phyloP scores from a whole-genome alignment of 1,139 yeast genomes.

The Schwanniomyces etchellsii region DNA sequence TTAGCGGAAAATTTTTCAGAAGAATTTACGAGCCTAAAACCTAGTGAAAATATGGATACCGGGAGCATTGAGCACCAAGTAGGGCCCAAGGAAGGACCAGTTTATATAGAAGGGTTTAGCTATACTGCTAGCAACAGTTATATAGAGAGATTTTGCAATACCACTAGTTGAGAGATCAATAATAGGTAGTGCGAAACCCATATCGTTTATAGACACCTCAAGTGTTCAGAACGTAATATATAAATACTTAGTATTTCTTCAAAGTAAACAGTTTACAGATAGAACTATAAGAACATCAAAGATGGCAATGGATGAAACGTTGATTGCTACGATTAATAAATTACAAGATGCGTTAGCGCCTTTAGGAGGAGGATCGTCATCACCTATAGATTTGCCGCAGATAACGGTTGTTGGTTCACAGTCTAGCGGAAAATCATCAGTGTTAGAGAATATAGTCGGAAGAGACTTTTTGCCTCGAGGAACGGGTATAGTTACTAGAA shows the following conservation, averaged over 20 bases:
- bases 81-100: too few relatives aligned
- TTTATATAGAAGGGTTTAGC: conserved; percentile 23
- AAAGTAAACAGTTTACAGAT: background rate
- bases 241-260: too few relatives aligned
- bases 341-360: conserved; percentile 94
- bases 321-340: conserved; percentile 87
- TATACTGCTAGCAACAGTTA: conserved; percentile 26
- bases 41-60: conserved; percentile 16
- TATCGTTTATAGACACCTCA: too few relatives aligned
- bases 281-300: conserved; percentile 1
- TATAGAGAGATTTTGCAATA: conserved; percentile 12
- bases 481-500: conserved; percentile 91
- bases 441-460: conserved; percentile 89
- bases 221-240: too few relatives aligned
- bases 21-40: conserved; percentile 23
- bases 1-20: conserved; percentile 29
- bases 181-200: conserved; percentile 4
- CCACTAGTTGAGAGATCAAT: background rate
- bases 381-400: conserved; percentile 90
- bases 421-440: conserved; percentile 91
- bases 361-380: conserved; percentile 77
- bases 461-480: conserved; percentile 95
- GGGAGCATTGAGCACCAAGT: conserved; percentile 9
- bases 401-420: conserved; percentile 96
- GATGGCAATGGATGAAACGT: conserved; percentile 77